Evolutionary conservation across 768 basidiomycete species (phyloP), one percentile per base, ranked within the genome.

Genomic region (Flagelloscypha sp.): DNA sequence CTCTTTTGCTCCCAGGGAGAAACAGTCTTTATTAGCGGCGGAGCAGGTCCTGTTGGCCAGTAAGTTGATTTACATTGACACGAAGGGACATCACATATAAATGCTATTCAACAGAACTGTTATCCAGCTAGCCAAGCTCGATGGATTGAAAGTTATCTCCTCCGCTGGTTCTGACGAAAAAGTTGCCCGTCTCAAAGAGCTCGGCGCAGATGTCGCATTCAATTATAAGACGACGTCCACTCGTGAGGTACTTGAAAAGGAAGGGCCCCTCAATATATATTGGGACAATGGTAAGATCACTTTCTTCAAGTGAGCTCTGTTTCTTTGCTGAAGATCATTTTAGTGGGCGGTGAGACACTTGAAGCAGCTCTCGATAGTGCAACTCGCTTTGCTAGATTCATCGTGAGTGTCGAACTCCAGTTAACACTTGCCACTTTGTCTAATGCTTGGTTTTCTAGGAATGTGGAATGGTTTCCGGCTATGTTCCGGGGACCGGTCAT

Each of bases 91-190:
- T 10, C 24, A 22, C 20, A 19, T 15, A 24, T n/a, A 24, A 29
- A 32, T 22, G 9, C 11, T n/a, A 7, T 16, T 24, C 18, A 9
- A 16, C 12, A 61, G 55, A 10, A 5, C 61, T 6, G 49, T 59
- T 13, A 50, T 57, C 13, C 57, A 59, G 30, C 43, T 59, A 9
- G 55, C 57, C 2, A 61, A 61, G 24, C 35, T 22, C 2, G 53
- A 61, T 15, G 59, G 57, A 12, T 6, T 49, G 19, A 69, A 66
- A 38, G 74, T 76, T 27, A 67, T 77, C 41, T 68, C 66, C 1
- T 70, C 63, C 6, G 66, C 70, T 1, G 72, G 75, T 2, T 58
- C 62, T 1, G 68, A 73, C 25, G 65, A 70, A 29, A 76, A 79
- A 53, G 65, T 75, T 16, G 49, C 49, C 5, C 70, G 57, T 42